Evolutionary conservation across 2,329 filamentous ascomycete genomes (phyloP).

Genomic region (Simplicillium aogashimaense): DNA sequence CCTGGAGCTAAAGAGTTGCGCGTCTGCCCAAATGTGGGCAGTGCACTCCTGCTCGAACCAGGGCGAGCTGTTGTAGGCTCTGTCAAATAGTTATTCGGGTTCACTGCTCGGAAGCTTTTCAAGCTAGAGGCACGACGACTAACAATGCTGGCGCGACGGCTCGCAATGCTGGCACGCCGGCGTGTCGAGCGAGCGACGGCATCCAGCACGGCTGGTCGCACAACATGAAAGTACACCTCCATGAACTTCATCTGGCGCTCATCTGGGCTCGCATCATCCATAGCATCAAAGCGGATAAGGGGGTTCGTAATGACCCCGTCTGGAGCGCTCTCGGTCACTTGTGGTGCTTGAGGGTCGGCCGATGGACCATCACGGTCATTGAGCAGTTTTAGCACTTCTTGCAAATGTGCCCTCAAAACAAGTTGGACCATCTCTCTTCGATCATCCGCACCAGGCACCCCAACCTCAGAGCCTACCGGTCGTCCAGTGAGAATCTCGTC

Average conservation of each 20-base stretch:
- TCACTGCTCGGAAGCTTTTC: neutral
- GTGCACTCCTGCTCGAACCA: neutral
- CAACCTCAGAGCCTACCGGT: neutral
- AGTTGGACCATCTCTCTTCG: constrained; percentile 29
- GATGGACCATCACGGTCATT: constrained; percentile 26
- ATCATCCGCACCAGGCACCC: constrained; percentile 1
- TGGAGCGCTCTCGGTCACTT: constrained; percentile 9
- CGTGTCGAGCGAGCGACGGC: constrained; percentile 18
- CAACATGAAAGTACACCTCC: constrained; percentile 38
- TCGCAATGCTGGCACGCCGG: constrained; percentile 13
- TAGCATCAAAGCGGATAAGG: constrained; percentile 29
- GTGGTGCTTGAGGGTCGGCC: constrained; percentile 13
- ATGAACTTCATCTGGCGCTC: constrained; percentile 40
- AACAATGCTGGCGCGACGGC: too few species aligned
- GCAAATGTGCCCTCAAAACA: constrained; percentile 38
- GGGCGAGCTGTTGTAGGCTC: constrained; percentile 1
- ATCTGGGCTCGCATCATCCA: constrained; percentile 35
- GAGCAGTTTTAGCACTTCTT: constrained; percentile 35
- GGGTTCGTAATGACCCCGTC: constrained; percentile 3
- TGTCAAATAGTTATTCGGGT: neutral
- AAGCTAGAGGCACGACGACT: constrained; percentile 7
- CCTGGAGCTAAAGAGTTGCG: too few species aligned
- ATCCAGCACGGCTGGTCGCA: constrained; percentile 29
- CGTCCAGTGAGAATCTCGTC: constrained; percentile 31
- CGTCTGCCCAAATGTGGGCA: too few species aligned